Base-by-base conservation (phyloP, 2,329 filamentous ascomycete genomes). In the Ciborinia camelliae region DNA sequence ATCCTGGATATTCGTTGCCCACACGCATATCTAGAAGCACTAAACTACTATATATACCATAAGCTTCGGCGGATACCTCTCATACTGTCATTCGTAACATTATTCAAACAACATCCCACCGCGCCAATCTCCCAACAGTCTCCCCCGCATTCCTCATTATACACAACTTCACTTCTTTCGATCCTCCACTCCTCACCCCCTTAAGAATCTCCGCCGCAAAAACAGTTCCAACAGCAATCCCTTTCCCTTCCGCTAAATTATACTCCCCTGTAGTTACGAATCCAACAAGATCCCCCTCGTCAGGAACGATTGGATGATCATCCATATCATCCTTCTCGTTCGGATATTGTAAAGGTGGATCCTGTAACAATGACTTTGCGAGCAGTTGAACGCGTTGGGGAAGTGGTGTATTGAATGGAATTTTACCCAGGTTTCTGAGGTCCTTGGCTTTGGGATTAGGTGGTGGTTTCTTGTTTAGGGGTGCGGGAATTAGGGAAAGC, bases 221-320 rank as follows among this genome's bases (percentile, higher is more conserved):
- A 32, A 98, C 74, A 58, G 84, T 88, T 0, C 90, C 95, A 66
- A 98, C 81, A 0, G 88, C 94, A 20, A 86, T 87, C 0, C 89
- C 90, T 69, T 83, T 84, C 0, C 94, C 95, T 68, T 90, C 86
- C 2, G 86, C 84, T 2, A 98, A 82, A 72, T 89, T 92, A 75
- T 89, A 97, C 59, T 90, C 89, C 0, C 94, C 95, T 1, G 89
- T 90, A 2, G 92, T 97, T 30, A 97, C 88, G 75, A 96, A 99
- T 0, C 95, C 95, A 59, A 98, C 85, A 15, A 98, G 81, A 74
- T 97, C 90, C 28, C 84, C 81, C 67, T 87, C 86, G 12, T 82
- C 81, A 0, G 94, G 94, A n/a, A 92, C 86, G 0, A 86, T 73
- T 0, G 89, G 88, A 70, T 91, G 86, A 0, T 77, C 74, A 0